Conservation (phyloP, 371 early-diverging fungal species). For the Saksenaea vasiformis region DNA sequence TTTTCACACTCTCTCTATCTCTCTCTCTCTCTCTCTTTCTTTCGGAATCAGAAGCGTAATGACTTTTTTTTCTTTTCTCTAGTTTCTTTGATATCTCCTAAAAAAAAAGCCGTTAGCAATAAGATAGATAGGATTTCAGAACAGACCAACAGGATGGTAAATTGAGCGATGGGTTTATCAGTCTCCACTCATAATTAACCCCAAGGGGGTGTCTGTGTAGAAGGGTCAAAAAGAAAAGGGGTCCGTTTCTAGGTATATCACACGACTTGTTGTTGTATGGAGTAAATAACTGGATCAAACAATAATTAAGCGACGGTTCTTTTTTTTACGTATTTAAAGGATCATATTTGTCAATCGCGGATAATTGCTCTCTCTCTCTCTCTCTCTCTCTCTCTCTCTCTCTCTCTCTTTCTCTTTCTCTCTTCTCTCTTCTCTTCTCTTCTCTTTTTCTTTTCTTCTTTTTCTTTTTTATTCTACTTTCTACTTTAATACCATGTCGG, state of each 20-base stretch:
- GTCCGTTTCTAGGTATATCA: not conserved
- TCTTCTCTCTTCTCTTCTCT: not conserved
- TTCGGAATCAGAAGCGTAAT: too few relatives aligned
- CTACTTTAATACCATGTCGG: not conserved
- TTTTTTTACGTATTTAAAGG: not conserved
- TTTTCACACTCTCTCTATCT: not conserved
- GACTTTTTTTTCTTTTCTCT: not conserved
- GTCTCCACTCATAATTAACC: not conserved
- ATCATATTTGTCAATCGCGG: not conserved
- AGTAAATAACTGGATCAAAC: constrained; percentile 6
- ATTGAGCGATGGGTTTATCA: constrained; percentile 1
- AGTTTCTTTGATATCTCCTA: not conserved
- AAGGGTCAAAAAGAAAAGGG: not conserved
- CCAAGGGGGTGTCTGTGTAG: not conserved
- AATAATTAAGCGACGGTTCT: constrained; percentile 6
- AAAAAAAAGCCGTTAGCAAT: not conserved
- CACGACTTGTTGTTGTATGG: not conserved
- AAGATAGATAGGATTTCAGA: constrained; percentile 6
- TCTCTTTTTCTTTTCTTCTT: not conserved
- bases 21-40: not conserved
- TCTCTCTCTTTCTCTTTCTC: not conserved
- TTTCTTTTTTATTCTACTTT: not conserved
- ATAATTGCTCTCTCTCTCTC: not conserved
- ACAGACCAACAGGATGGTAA: constrained; percentile 3
- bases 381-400: too few relatives aligned